Conservation (phyloP, 2,329 filamentous ascomycete genomes). For the Clathrospora elynae region DNA sequence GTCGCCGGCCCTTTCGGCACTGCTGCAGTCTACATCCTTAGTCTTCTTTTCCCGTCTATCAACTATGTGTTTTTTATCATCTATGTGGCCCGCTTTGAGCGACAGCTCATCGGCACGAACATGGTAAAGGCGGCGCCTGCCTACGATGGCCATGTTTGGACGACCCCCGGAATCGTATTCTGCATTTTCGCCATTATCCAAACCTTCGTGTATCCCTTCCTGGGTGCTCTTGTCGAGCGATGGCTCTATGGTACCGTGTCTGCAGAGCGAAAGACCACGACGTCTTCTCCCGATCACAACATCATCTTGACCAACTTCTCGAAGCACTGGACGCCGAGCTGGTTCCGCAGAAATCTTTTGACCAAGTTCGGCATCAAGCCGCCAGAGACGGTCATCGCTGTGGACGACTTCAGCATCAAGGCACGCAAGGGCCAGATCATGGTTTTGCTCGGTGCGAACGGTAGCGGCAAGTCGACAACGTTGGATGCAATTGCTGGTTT, state of each 20-base stretch:
- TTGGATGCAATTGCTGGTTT: constrained; percentile 86
- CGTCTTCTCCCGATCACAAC: constrained; percentile 54
- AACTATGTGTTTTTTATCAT: constrained; percentile 85
- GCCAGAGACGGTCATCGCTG: constrained; percentile 74
- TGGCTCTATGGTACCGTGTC: constrained; percentile 76
- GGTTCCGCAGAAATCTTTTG: constrained; percentile 59
- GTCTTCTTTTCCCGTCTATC: constrained; percentile 82
- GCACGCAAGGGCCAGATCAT: constrained; percentile 81
- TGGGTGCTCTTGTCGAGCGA: constrained; percentile 76
- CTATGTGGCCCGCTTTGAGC: constrained; percentile 77
- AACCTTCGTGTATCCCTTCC: constrained; percentile 74
- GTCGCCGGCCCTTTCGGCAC: constrained; percentile 68
- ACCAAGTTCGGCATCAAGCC: constrained; percentile 54
- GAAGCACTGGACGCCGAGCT: constrained; percentile 75
- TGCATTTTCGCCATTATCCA: constrained; percentile 80
- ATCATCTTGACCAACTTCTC: constrained; percentile 75
- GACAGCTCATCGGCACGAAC: constrained; percentile 62
- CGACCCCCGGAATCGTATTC: constrained; percentile 73
- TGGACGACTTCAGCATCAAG: constrained; percentile 72
- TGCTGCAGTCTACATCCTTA: constrained; percentile 69
- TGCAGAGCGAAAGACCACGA: constrained; percentile 53
- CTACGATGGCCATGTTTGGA: constrained; percentile 56
- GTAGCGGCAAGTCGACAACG: constrained; percentile 87
- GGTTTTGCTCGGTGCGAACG: constrained; percentile 85
- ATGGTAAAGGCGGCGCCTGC: constrained; percentile 65